Base-by-base conservation (phyloP, 768 basidiomycete species). In the Galerina sulciceps region DNA sequence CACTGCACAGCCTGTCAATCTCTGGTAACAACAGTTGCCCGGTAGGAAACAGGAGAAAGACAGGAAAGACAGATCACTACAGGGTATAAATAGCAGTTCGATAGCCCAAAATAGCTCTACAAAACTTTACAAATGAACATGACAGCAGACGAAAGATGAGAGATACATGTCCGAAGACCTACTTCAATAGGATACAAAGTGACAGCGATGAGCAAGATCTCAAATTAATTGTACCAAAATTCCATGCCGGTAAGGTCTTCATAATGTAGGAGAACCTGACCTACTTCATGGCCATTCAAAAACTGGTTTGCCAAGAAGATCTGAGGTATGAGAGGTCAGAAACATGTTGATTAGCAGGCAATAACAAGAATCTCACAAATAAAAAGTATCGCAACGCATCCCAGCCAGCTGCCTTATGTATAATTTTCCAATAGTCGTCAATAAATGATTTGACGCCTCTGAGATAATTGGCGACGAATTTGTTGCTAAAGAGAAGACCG, bases 341-440 rank as follows among this genome's bases (percentile, higher is more conserved):
- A n/a, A 42, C 18, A 49, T 20, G 42, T 15, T n/a, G 15, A 10
- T 3, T 53, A 38, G 41, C 1, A 22, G 26, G 48, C 36, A 14
- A 26, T 26, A 37, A 44, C 8, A n/a, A 11, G 26, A 37, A 3
- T 36, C 31, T 60, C 18, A 51, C 57, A 55, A 14, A 34, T 17
- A 37, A 18, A 18, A 66, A 90, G 41, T 80, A 79, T 41, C 88
- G 75, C 61, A 91, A 65, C 0, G 88, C 87, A 36, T 79, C 74
- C 79, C 86, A 82, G 2, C 90, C 90, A 37, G 89, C 89, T 10
- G 88, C 89, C 37, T 74, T 74, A 60, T 88, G 84, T 23, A 92
- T 91, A 74, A 87, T 81, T 53, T 68, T 72, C 84, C 87, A 88
- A 65, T 89, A 86, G 34, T 82, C 76, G 50, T 80, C 76, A 1